Conservation (phyloP, 164 flowering plant species). For the Nymphaea thermarum region DNA sequence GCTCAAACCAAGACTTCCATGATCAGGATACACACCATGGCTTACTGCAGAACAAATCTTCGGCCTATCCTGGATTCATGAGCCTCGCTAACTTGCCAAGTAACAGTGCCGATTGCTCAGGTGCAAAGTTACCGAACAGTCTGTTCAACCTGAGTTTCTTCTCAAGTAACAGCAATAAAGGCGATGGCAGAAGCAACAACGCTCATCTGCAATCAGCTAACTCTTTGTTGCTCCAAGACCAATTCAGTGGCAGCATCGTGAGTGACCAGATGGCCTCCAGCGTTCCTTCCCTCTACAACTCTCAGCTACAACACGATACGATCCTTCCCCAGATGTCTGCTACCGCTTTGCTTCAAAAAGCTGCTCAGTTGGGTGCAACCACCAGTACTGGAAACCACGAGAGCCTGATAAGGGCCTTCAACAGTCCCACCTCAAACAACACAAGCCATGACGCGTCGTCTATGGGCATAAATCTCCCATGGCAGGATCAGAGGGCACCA, state of each 20-base stretch:
- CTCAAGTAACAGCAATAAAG: background rate
- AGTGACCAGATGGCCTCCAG: conserved; percentile 16
- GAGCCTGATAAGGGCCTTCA: conserved; percentile 32
- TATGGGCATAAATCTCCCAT: background rate
- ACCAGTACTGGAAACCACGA: conserved; percentile 28
- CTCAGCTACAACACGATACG: background rate
- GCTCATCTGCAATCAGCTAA: background rate
- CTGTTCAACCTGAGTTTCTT: background rate
- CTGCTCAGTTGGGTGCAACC: conserved; percentile 74
- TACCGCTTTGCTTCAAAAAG: conserved; percentile 76
- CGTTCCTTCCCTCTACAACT: conserved; percentile 24
- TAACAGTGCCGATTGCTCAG: too few species aligned
- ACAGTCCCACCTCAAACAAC: conserved; percentile 21
- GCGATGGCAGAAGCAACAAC: background rate
- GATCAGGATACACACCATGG: background rate
- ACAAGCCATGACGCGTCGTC: conserved; percentile 10
- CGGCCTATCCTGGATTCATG: too few species aligned
- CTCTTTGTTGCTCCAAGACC: background rate
- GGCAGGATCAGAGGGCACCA: background rate
- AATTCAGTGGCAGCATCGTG: conserved; percentile 12
- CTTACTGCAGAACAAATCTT: too few species aligned
- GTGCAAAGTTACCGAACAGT: background rate
- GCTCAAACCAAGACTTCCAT: background rate
- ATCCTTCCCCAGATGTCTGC: conserved; percentile 64
- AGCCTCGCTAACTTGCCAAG: too few species aligned